Base-by-base conservation (phyloP, 2,329 filamentous ascomycete species). In the Acrocalymma vagum region DNA sequence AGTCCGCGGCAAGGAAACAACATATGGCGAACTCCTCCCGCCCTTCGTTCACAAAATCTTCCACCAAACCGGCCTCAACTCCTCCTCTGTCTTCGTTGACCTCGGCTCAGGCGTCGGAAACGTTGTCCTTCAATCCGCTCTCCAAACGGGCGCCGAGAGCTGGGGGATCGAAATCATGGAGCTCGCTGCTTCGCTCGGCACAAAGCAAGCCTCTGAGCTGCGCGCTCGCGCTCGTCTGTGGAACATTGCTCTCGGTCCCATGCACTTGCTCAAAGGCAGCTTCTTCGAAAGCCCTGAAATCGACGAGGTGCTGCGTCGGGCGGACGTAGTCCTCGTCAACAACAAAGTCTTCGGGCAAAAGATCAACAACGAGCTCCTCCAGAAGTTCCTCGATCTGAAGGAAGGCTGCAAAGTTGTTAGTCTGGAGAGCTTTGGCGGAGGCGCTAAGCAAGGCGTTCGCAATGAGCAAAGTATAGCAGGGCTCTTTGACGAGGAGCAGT, bases 161-260 rank as follows among this genome's bases (percentile, higher is more conserved):
- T 96, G 91, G 86, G 94, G 94, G 18, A 96, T 93, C 60, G 94
- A 99, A 70, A 90, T 95, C 79, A 95, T 96, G 90, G 81, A 87
- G 42, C 95, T 94, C 47, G 90, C 92, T 2, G 92, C 87, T 73
- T 84, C 86, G 40, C 81, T 96, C 21, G 94, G 90, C 6, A 83
- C 87, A 17, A 79, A 85, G 17, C 94, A 97, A 70, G 81, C 87
- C 52, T 78, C 80, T 23, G 94, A 99, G 69, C 96, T 99, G 58
- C 78, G 79, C 42, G 84, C 88, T n/a, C 83, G 94, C 23, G 93
- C 90, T 59, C 84, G 85, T 32, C 83, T 96, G 15, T 99, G 94
- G 94, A 93, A 93, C 9, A 78, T 99, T 42, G 78, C 82, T 13
- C 82, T 89, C 2, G 94, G 94, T 47, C 78, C 82, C 45, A 88